Evolutionary conservation across 2,329 filamentous ascomycete species (phyloP).

Genomic region (Fusarium sarcochroum): DNA sequence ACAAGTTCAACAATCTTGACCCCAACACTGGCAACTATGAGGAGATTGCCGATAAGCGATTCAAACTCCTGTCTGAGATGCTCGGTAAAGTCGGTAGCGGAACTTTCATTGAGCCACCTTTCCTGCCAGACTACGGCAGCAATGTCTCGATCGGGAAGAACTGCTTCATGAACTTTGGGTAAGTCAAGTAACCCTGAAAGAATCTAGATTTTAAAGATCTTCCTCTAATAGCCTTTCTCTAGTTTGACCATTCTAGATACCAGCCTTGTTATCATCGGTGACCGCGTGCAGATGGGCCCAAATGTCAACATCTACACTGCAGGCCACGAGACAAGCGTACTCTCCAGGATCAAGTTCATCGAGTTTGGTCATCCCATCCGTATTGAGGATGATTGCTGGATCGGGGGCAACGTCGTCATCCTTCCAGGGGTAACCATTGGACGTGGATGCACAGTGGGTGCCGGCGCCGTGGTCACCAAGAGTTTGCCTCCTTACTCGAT

Average conservation of each 20-base stretch:
- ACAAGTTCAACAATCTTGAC: constrained; percentile 47
- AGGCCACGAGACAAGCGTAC: constrained; percentile 77
- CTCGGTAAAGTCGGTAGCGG: constrained; percentile 51
- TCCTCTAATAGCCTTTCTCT: rapidly evolving
- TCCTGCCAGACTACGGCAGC: constrained; percentile 75
- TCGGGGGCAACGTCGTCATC: constrained; percentile 64
- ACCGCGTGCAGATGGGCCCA: constrained; percentile 79
- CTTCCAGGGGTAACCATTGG: constrained; percentile 68
- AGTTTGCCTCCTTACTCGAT: constrained; percentile 64
- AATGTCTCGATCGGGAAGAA: constrained; percentile 73
- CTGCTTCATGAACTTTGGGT: constrained; percentile 72
- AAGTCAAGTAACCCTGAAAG: neutral
- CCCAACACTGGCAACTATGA: constrained; percentile 35
- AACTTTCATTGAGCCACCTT: constrained; percentile 71
- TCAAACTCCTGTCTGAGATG: constrained; percentile 31
- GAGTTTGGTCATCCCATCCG: constrained; percentile 63
- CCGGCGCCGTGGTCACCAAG: constrained; percentile 65
- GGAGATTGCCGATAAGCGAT: constrained; percentile 14
- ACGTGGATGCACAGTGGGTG: constrained; percentile 65
- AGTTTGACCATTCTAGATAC: constrained; percentile 78
- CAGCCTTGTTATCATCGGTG: constrained; percentile 77
- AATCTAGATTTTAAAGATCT: rapidly evolving
- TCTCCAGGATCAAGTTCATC: constrained; percentile 61
- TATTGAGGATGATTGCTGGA: constrained; percentile 70
- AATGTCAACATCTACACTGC: constrained; percentile 79